phyloP scores from a whole-genome alignment of 306 rosid species.

The Sindora glabra region DNA sequence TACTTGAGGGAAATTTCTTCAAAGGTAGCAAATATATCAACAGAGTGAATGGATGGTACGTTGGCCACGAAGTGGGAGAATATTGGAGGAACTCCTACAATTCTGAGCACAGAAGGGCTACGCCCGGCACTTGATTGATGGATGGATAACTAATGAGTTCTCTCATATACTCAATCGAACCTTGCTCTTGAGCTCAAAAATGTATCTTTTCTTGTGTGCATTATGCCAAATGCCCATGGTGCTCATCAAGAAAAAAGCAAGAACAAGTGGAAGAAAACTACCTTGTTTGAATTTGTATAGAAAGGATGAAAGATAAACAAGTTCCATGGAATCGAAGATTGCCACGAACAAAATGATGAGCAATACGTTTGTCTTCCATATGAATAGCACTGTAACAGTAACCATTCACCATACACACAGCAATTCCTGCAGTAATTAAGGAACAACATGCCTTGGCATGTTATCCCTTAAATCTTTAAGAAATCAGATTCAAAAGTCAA shows the following conservation, averaged over 20 bases:
- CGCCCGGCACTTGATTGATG: conserved; percentile 35
- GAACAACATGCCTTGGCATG: too few species aligned
- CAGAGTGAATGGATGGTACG: conserved; percentile 42
- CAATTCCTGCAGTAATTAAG: conserved; percentile 26
- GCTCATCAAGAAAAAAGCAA: conserved; percentile 30
- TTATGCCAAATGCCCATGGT: conserved; percentile 57
- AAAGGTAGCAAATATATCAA: conserved; percentile 45
- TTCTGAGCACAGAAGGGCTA: conserved; percentile 52
- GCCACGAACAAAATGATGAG: conserved; percentile 31
- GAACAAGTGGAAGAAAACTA: conserved; percentile 42
- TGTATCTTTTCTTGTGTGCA: conserved; percentile 37
- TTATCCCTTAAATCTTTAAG: background rate
- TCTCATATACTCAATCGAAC: conserved; percentile 33
- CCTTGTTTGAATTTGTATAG: conserved; percentile 45
- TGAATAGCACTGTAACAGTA: conserved; percentile 38
- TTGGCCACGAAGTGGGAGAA: conserved; percentile 40
- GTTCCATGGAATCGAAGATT: conserved; percentile 28
- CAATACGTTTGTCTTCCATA: conserved; percentile 55
- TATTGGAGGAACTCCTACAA: conserved; percentile 60
- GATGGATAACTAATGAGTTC: conserved; percentile 23
- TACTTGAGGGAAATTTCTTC: conserved; percentile 45
- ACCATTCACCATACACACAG: conserved; percentile 43
- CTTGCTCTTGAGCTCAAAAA: conserved; percentile 47
- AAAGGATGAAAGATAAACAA: conserved; percentile 27
- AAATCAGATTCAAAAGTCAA: too few species aligned